phyloP scores from a whole-genome alignment of 2,329 filamentous ascomycete genomes.

The Monilinia aucupariae region DNA sequence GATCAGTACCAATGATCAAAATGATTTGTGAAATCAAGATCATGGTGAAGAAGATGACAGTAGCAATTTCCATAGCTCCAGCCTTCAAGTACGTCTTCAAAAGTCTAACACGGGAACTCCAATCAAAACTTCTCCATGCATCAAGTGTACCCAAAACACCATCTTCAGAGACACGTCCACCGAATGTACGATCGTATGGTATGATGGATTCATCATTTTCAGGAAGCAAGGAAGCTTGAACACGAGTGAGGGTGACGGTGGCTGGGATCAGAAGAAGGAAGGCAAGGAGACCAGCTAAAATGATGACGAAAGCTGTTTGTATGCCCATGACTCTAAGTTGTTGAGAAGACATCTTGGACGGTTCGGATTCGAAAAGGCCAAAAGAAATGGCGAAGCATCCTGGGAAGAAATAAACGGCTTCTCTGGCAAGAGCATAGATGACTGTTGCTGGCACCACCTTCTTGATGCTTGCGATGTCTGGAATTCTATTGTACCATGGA shows the following conservation, averaged over 20 bases:
- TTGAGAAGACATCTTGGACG: conserved; percentile 18
- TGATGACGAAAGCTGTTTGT: conserved; percentile 44
- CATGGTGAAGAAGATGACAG: conserved; percentile 43
- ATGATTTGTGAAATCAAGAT: conserved; percentile 49
- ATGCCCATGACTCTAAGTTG: conserved; percentile 38
- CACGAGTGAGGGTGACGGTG: conserved; percentile 69
- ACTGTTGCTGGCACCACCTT: conserved; percentile 65
- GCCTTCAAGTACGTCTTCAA: conserved; percentile 72
- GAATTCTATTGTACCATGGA: conserved; percentile 60
- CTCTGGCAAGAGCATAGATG: conserved; percentile 54
- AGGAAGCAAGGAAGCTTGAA: conserved; percentile 81
- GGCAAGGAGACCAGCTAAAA: conserved; percentile 46
- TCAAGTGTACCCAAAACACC: conserved; percentile 67
- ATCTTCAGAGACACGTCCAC: conserved; percentile 66
- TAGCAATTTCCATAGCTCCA: conserved; percentile 48
- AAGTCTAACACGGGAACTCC: conserved; percentile 65
- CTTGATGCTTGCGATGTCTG: conserved; percentile 58
- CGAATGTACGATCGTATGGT: conserved; percentile 83
- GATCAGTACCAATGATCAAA: conserved; percentile 40
- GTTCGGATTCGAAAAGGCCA: conserved; percentile 32
- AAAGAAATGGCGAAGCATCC: conserved; percentile 37
- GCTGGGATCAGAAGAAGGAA: conserved; percentile 69
- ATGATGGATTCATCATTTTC: conserved; percentile 79
- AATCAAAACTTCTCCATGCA: conserved; percentile 74
- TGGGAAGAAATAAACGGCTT: conserved; percentile 46